Evolutionary conservation across 164 flowering plant genomes (phyloP).

Genomic region (Vitis amurensis): DNA sequence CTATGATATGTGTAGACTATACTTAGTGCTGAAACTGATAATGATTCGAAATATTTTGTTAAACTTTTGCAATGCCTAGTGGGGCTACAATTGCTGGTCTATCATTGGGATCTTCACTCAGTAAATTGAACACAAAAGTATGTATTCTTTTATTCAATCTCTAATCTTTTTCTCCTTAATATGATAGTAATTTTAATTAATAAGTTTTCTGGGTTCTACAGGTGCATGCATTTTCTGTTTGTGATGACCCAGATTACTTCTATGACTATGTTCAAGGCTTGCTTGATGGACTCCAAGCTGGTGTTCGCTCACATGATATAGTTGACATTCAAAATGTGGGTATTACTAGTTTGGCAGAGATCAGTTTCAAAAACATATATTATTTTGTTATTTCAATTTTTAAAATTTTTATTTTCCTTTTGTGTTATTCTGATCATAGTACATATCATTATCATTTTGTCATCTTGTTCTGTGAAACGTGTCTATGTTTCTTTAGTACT

Average conservation of each 20-base stretch:
- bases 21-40: too few relatives aligned
- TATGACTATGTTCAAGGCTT: constrained; percentile 73
- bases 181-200: background rate
- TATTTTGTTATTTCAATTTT: background rate
- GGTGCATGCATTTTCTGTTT: constrained; percentile 90
- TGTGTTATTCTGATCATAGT: too few relatives aligned
- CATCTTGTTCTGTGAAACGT: too few relatives aligned
- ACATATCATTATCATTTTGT: too few relatives aligned
- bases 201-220: constrained; percentile 20
- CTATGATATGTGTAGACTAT: too few relatives aligned
- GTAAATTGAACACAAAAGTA: constrained; percentile 80
- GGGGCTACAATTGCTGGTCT: constrained; percentile 93
- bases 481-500: too few relatives aligned
- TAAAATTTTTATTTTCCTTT: too few relatives aligned
- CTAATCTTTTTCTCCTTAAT: background rate
- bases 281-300: constrained; percentile 80
- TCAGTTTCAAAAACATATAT: too few relatives aligned
- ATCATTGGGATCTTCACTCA: constrained; percentile 75
- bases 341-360: background rate
- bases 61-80: constrained; percentile 37
- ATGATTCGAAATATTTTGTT: too few relatives aligned
- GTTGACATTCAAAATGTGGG: constrained; percentile 76
- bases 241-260: constrained; percentile 92
- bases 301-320: constrained; percentile 68
- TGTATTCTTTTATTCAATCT: constrained; percentile 11